A percentile compares a stretch with the other conserved stretches of the same genome.
Evolutionary conservation across 306 rosid genomes (phyloP).

Genomic region (Glycyrrhiza uralensis): DNA sequence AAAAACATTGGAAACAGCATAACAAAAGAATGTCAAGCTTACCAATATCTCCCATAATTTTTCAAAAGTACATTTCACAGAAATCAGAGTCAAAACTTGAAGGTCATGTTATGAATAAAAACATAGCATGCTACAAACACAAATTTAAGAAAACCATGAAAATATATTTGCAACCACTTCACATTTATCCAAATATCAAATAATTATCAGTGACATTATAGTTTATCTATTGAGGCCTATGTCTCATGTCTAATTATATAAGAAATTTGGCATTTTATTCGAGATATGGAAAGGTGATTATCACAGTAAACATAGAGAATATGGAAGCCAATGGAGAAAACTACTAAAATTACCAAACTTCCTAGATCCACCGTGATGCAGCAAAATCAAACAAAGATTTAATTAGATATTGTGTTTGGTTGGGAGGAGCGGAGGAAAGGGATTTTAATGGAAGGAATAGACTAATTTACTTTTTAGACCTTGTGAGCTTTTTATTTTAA

Average conservation of each 20-base stretch:
- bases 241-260: not conserved
- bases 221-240: constrained; percentile 4
- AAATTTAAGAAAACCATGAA: not conserved
- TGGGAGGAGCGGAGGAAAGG: too few species aligned
- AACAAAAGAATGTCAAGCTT: constrained; percentile 14
- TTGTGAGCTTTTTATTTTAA: too few species aligned
- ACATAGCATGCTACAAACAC: not conserved
- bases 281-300: constrained; percentile 5
- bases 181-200: constrained; percentile 18
- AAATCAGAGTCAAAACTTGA: not conserved
- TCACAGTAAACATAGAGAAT: constrained; percentile 8
- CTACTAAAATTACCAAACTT: constrained; percentile 42
- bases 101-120: not conserved
- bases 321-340: constrained; percentile 24
- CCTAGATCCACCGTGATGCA: too few species aligned
- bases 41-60: not conserved
- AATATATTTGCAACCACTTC: not conserved
- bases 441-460: too few species aligned
- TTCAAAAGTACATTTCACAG: not conserved
- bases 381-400: too few species aligned
- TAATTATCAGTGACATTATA: not conserved
- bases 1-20: constrained; percentile 18
- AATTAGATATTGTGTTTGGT: too few species aligned
- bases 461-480: too few species aligned
- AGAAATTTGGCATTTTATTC: not conserved